Conservation (phyloP, 257 asterid genomes). For the Solanum megistacrolobum region DNA sequence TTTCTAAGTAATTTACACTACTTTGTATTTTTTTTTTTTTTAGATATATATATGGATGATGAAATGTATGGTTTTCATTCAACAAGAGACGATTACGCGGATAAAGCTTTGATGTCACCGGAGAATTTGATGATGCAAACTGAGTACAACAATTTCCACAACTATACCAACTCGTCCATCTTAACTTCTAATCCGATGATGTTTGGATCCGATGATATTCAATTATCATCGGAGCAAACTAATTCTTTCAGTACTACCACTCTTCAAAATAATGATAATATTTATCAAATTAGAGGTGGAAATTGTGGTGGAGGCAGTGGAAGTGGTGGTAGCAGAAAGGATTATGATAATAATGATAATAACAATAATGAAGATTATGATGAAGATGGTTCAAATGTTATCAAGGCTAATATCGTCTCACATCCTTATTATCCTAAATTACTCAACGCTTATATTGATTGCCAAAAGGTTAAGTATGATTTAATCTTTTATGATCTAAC, state of each 20-base stretch:
- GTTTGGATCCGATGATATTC: conserved; percentile 8
- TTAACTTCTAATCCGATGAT: conserved; percentile 1
- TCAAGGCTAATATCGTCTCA: conserved; percentile 35
- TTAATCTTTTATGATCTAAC: neutral
- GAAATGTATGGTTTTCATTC: conserved; percentile 23
- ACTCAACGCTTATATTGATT: conserved; percentile 37
- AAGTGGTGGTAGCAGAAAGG: neutral
- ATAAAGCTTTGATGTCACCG: conserved; percentile 39
- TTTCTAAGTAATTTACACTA: neutral
- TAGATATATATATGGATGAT: conserved; percentile 27
- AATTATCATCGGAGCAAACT: neutral
- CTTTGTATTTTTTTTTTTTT: neutral
- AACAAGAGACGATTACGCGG: conserved; percentile 21
- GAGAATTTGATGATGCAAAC: conserved; percentile 24
- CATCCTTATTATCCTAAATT: conserved; percentile 39
- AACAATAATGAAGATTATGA: neutral
- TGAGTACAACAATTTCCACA: conserved; percentile 15
- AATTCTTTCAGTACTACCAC: neutral
- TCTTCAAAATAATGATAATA: neutral
- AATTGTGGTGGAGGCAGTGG: neutral
- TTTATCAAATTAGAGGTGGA: conserved; percentile 2
- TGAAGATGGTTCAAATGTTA: conserved; percentile 15
- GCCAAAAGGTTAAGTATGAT: conserved; percentile 25
- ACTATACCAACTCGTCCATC: conserved; percentile 4
- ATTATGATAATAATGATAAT: neutral